phyloP scores from a whole-genome alignment of 176 grass and related monocot genomes.

The sorghum (Sorghum bicolor) region DNA sequence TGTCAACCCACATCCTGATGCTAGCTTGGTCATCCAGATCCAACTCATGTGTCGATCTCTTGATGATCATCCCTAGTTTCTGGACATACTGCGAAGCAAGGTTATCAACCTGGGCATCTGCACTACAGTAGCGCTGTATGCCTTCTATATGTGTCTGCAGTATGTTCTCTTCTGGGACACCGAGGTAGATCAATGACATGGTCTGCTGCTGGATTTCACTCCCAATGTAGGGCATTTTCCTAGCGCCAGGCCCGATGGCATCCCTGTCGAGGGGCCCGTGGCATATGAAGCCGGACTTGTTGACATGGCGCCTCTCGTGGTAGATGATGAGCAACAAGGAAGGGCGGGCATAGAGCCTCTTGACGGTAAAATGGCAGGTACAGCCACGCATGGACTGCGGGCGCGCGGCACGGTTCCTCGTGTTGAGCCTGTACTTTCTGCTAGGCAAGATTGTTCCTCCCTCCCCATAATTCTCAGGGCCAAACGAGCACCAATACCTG shows the following conservation, averaged over 20 bases:
- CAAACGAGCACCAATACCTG: constrained; percentile 98
- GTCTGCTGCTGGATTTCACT: constrained; percentile 92
- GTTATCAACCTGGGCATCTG: constrained; percentile 56
- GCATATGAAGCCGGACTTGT: constrained; percentile 76
- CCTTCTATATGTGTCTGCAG: constrained; percentile 83
- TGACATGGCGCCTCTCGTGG: constrained; percentile 79
- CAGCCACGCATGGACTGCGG: constrained; percentile 95
- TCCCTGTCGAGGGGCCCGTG: constrained; percentile 83
- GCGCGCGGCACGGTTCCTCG: constrained; percentile 72
- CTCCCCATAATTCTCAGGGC: constrained; percentile 91
- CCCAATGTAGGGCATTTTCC: constrained; percentile 71
- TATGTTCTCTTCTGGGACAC: constrained; percentile 88
- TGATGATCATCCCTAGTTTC: constrained; percentile 97
- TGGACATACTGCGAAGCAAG: constrained; percentile 84
- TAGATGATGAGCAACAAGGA: constrained; percentile 75
- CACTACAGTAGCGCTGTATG: constrained; percentile 69
- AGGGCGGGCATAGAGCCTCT: constrained; percentile 66
- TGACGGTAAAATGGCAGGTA: constrained; percentile 82
- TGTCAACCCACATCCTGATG: constrained; percentile 89
- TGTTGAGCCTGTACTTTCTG: constrained; percentile 76
- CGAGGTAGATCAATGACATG: constrained; percentile 90
- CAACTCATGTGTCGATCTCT: constrained; percentile 87
- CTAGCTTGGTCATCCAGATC: constrained; percentile 84
- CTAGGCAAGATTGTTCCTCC: constrained; percentile 78
- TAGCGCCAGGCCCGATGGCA: constrained; percentile 79